Percentiles rank a stretch among this genome's conserved stretches.
Evolutionary conservation across 768 basidiomycete species (phyloP).

Genomic region (Russula sp.): DNA sequence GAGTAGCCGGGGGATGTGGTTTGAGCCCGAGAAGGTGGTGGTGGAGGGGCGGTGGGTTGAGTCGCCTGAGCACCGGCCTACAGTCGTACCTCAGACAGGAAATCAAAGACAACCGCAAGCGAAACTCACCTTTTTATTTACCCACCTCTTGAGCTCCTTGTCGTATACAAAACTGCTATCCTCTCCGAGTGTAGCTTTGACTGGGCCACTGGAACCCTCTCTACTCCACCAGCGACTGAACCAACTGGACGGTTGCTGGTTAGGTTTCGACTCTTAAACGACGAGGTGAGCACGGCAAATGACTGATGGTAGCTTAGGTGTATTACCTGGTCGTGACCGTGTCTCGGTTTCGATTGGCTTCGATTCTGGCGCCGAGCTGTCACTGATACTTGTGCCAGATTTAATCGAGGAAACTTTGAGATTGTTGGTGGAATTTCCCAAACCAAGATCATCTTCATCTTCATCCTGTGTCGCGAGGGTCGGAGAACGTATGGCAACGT

Average conservation of each 20-base stretch:
- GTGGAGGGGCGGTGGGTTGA: slow-evolving; percentile 49
- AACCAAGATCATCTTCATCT: slow-evolving; percentile 83
- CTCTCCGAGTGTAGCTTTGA: slow-evolving; percentile 91
- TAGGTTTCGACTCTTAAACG: slow-evolving; percentile 14
- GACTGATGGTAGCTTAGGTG: neutral
- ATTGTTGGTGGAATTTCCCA: slow-evolving; percentile 63
- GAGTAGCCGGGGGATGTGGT: slow-evolving; percentile 72
- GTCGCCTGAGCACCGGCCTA: slow-evolving; percentile 52
- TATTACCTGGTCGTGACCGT: slow-evolving; percentile 30
- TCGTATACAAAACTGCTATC: slow-evolving; percentile 89
- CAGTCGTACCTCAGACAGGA: neutral
- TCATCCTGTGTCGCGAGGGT: slow-evolving; percentile 30
- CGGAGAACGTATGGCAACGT: slow-evolving; percentile 14
- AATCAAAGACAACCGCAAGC: neutral
- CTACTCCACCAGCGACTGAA: slow-evolving; percentile 76
- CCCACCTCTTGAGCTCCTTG: slow-evolving; percentile 91
- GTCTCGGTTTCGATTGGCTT: slow-evolving; percentile 17
- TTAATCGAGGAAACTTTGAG: slow-evolving; percentile 29
- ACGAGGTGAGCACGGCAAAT: neutral
- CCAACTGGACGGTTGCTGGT: slow-evolving; percentile 53
- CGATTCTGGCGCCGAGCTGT: slow-evolving; percentile 19
- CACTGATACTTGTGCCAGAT: slow-evolving; percentile 26
- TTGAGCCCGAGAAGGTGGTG: slow-evolving; percentile 79
- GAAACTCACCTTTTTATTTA: slow-evolving; percentile 76
- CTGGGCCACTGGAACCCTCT: slow-evolving; percentile 55